Evolutionary conservation across 495 filamentous ascomycete species (phyloP), one percentile per base, ranked within the genome.

Genomic region (Daldinia decipiens): DNA sequence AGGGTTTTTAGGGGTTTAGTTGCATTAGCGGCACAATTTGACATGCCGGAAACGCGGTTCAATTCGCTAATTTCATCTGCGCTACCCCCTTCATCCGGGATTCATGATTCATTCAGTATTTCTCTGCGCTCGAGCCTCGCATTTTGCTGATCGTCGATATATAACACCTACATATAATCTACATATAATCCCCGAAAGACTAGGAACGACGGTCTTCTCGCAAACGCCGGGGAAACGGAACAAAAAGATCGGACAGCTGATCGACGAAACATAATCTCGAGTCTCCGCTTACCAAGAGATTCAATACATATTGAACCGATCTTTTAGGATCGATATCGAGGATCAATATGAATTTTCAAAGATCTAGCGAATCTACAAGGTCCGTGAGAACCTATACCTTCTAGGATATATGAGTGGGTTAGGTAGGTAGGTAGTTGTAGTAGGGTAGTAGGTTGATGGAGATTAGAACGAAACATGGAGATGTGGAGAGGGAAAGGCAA

Each of bases 161-260:
- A 68, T 66, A 69, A 19, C 65, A 59, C 57, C 21, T n/a, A n/a
- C n/a, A n/a, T n/a, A n/a, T n/a, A n/a, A n/a, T n/a, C 50, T 60
- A 58, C 65, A 65, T 59, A 68, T 73, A 69, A 68, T 66, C 31
- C 54, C 70, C 70, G 65, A 69, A 52, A 38, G 32, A 29, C 59
- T 58, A 58, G 38, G 31, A 57, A 58, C 26, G 27, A 19, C 38
- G 26, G 32, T 52, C 40, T 55, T 67, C 47, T 61, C 56, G 40
- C 64, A 29, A 64, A 31, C 39, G 15, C 52, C 43, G 59, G 65
- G 64, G 51, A 61, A 51, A 65, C 57, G 54, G 43, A 68, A 57
- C 19, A 34, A 67, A 32, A 52, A 67, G 51, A 64, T 65, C 56
- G 19, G n/a, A 47, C 8, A 47, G 3, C 17, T 47, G 43, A 47